Percentiles rank a stretch among this genome's conserved stretches.
Evolutionary conservation across 345 rosid species (phyloP).

Genomic region (Gynandropsis gynandra): DNA sequence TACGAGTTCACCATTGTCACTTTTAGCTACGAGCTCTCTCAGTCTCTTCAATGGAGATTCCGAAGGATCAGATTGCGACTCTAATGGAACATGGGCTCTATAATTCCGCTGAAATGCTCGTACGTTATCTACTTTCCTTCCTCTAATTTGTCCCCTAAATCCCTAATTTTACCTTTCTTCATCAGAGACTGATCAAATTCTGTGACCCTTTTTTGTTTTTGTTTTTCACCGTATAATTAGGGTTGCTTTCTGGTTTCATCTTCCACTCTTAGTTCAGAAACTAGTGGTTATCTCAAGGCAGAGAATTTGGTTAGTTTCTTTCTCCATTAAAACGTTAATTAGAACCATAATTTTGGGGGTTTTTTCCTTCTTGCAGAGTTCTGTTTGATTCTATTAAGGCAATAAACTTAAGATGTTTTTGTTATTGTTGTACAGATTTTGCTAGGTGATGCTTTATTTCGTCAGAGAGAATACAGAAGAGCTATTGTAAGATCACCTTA

Average conservation of each 20-base stretch:
- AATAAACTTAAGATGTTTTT: conserved; percentile 6
- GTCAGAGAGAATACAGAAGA: conserved; percentile 71
- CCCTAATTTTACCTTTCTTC: conserved; percentile 7
- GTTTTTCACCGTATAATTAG: conserved; percentile 28
- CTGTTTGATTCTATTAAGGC: not conserved
- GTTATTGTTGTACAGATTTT: conserved; percentile 51
- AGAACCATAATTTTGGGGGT: no score
- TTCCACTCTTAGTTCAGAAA: conserved; percentile 54
- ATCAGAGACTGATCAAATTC: conserved; percentile 1
- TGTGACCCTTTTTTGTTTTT: not conserved
- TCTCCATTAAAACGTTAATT: no score
- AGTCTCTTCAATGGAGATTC: conserved; percentile 55
- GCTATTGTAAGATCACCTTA: conserved; percentile 60
- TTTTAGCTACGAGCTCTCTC: conserved; percentile 21
- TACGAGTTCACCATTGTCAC: conserved; percentile 1
- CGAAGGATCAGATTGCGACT: conserved; percentile 69
- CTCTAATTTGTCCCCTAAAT: conserved; percentile 5
- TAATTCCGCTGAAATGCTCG: conserved; percentile 80
- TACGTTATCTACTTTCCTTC: conserved; percentile 20
- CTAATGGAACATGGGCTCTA: conserved; percentile 73
- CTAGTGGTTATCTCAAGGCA: conserved; percentile 79
- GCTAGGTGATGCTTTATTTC: conserved; percentile 81
- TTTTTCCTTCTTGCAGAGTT: no score
- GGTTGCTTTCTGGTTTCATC: conserved; percentile 87
- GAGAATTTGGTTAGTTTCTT: conserved; percentile 60